A percentile compares a stretch with the other conserved stretches of the same genome.
These are phyloP conservation scores for Aspergillus aculeatus DNA, from an alignment of 2,329 filamentous ascomycete genomes.

Conservation along the genomic window DNA sequence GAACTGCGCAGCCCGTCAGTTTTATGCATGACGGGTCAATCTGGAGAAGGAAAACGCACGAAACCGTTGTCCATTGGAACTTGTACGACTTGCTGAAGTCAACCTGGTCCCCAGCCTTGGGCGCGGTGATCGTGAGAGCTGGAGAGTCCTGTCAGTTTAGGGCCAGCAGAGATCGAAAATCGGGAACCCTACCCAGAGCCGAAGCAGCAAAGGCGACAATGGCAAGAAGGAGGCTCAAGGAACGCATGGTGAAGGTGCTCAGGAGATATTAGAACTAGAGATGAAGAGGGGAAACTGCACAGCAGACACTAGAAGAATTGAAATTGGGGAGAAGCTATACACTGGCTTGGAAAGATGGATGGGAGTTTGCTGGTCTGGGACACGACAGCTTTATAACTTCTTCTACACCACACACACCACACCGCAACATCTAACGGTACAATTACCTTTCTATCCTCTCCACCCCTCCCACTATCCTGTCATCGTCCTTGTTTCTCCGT, in stretches of 20 bases:
- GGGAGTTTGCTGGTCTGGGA: neutral
- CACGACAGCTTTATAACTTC: neutral
- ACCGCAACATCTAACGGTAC: neutral
- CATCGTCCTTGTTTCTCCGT: neutral
- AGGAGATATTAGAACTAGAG: conserved; percentile 3
- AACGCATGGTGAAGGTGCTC: conserved; percentile 28
- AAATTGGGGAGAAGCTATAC: neutral
- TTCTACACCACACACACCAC: neutral
- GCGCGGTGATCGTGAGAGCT: conserved; percentile 38
- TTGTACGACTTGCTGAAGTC: conserved; percentile 39
- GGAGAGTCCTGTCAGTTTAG: neutral
- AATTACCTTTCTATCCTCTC: neutral
- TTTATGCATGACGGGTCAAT: neutral
- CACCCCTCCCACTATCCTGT: neutral
- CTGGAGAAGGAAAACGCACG: conserved; percentile 22
- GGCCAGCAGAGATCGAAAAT: neutral
- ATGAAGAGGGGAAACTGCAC: neutral
- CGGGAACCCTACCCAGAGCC: conserved; percentile 26
- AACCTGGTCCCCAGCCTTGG: conserved; percentile 31
- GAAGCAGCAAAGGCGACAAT: conserved; percentile 31
- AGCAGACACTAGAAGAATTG: neutral
- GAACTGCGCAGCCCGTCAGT: conserved; percentile 28
- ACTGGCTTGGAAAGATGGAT: neutral
- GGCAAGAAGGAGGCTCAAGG: conserved; percentile 21
- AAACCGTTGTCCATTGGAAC: conserved; percentile 41